Evolutionary conservation across 2,329 filamentous ascomycete genomes (phyloP).

Genomic region (Aspergillus brasiliensis): DNA sequence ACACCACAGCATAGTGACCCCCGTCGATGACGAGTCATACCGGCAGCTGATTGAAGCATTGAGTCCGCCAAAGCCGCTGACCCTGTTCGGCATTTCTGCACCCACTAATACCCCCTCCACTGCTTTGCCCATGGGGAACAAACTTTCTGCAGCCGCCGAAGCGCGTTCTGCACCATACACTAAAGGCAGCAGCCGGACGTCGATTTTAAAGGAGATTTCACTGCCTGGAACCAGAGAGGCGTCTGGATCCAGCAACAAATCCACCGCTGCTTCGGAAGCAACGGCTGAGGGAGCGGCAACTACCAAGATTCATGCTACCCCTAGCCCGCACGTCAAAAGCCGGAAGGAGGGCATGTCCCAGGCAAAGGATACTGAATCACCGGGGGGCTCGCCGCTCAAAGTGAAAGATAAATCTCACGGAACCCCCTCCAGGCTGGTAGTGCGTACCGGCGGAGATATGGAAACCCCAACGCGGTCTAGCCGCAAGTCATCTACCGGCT

Average conservation of each 20-base stretch:
- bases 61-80: conserved; percentile 36
- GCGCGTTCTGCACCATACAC: conserved; percentile 31
- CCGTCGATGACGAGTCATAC: conserved; percentile 41
- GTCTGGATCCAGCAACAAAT: conserved; percentile 36
- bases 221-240: conserved; percentile 32
- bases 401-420: conserved; percentile 21
- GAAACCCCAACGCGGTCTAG: conserved; percentile 28
- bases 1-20: conserved; percentile 36
- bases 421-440: conserved; percentile 21
- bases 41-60: conserved; percentile 40
- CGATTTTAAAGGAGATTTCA: conserved; percentile 32
- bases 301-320: conserved; percentile 34
- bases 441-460: conserved; percentile 23
- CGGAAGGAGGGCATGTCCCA: conserved; percentile 34
- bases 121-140: conserved; percentile 22
- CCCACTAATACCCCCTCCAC: conserved; percentile 35
- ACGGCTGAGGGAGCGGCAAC: conserved; percentile 22
- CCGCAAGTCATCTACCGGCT: conserved; percentile 25
- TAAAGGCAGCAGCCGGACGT: conserved; percentile 22
- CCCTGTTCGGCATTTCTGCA: conserved; percentile 30
- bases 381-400: conserved; percentile 19
- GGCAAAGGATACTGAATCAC: conserved; percentile 25
- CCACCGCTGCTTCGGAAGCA: conserved; percentile 20
- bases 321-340: conserved; percentile 34
- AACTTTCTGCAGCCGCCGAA: conserved; percentile 33